phyloP scores from a whole-genome alignment of 2,329 filamentous ascomycete genomes.

The Fusarium humuli region DNA sequence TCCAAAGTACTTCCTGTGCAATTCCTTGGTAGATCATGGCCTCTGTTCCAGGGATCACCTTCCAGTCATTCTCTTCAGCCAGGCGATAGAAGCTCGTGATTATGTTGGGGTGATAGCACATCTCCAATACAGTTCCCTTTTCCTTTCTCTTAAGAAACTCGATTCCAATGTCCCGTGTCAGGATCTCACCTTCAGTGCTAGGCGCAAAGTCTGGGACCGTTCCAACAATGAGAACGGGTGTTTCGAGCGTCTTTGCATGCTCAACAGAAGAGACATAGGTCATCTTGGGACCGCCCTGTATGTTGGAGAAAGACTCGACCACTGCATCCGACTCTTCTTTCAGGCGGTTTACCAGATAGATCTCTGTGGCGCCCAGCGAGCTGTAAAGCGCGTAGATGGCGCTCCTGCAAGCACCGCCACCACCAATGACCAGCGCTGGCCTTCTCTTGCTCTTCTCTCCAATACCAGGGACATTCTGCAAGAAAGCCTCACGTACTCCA shows the following conservation, averaged over 20 bases:
- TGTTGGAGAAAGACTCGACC: background rate
- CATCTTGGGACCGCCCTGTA: background rate
- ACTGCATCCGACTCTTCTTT: background rate
- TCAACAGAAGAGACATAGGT: background rate
- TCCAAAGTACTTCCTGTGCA: background rate
- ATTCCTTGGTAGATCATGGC: background rate
- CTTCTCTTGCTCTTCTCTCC: background rate
- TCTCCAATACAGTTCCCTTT: background rate
- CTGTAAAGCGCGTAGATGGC: background rate
- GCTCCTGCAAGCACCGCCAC: conserved; percentile 4
- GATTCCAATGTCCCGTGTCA: background rate
- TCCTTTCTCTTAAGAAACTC: background rate
- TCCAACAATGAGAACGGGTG: background rate
- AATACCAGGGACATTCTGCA: background rate
- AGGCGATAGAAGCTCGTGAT: background rate
- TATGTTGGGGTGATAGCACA: conserved; percentile 3
- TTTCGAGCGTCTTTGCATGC: background rate
- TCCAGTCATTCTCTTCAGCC: background rate
- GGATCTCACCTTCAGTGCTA: background rate
- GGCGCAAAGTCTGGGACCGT: background rate
- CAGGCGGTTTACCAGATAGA: conserved; percentile 1
- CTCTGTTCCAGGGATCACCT: background rate
- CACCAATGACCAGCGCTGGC: background rate
- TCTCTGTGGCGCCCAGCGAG: background rate
- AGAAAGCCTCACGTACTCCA: background rate